These are phyloP conservation scores for Solanum hybrid DNA, from an alignment of 305 asterid genomes.

Conservation along the genomic window DNA sequence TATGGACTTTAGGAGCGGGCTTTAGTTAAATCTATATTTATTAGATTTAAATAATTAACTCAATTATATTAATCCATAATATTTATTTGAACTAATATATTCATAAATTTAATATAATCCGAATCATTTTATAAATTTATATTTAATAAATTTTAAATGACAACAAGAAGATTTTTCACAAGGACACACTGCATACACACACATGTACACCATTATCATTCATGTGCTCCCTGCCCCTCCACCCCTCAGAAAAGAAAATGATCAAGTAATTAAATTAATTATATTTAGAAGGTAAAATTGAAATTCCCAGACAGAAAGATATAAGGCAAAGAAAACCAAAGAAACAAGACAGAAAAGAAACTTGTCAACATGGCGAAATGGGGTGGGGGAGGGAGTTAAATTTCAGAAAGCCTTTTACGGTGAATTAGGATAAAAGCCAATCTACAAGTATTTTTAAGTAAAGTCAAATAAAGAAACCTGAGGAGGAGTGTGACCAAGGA, in stretches of 20 bases:
- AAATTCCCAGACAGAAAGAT: neutral
- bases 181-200: neutral
- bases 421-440: neutral
- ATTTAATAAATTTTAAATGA: too few species aligned
- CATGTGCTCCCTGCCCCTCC: neutral
- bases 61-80: too few species aligned
- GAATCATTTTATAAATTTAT: too few species aligned
- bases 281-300: neutral
- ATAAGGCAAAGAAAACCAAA: neutral
- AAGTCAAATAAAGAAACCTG: slow-evolving; percentile 41
- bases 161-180: neutral
- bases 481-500: slow-evolving; percentile 93
- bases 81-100: too few species aligned
- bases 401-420: neutral
- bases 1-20: too few species aligned
- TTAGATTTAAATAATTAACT: too few species aligned
- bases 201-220: neutral
- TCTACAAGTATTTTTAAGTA: neutral
- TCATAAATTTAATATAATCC: too few species aligned
- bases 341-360: neutral
- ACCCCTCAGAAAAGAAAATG: neutral
- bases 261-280: neutral
- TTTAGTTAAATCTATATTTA: too few species aligned
- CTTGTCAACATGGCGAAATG: neutral
- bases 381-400: neutral